Conservation (phyloP, 1,139 yeast genomes). For the Geotrichum phurueaensis region DNA sequence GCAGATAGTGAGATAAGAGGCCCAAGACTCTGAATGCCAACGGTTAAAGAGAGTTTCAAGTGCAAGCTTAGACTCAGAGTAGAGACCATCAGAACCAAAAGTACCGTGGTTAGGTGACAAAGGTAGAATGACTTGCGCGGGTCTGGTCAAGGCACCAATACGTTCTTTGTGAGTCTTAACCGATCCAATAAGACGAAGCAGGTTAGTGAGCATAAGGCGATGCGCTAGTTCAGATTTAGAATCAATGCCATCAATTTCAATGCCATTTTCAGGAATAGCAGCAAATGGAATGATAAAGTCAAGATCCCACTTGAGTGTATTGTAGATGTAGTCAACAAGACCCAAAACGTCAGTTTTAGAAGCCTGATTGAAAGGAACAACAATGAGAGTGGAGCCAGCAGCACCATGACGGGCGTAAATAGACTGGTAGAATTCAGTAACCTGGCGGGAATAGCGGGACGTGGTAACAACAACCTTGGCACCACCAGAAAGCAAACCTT, state of each 20-base stretch:
- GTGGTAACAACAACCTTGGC: conserved; percentile 96
- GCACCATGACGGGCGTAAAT: conserved; percentile 91
- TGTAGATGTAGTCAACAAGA: conserved; percentile 77
- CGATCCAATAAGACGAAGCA: conserved; percentile 84
- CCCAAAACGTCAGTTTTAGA: conserved; percentile 89
- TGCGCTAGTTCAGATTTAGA: conserved; percentile 96
- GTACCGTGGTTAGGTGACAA: conserved; percentile 98
- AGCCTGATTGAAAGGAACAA: conserved; percentile 98
- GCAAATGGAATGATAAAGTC: conserved; percentile 92
- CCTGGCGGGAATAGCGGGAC: conserved; percentile 87
- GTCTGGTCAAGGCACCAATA: conserved; percentile 63
- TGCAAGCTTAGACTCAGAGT: conserved; percentile 93
- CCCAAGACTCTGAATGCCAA: conserved; percentile 98
- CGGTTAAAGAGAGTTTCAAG: conserved; percentile 95
- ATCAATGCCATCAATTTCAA: conserved; percentile 86
- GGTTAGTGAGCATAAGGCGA: conserved; percentile 94
- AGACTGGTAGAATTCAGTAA: conserved; percentile 91
- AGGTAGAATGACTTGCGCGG: conserved; percentile 95
- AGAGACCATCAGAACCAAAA: conserved; percentile 94
- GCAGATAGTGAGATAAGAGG: conserved; percentile 84
- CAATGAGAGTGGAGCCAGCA: conserved; percentile 81
- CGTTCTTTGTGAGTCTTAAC: conserved; percentile 75
- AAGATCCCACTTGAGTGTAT: conserved; percentile 85
- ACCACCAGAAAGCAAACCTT: conserved; percentile 95
- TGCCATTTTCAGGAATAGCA: conserved; percentile 97